Evolutionary conservation across 495 filamentous ascomycete genomes (phyloP).

Genomic region (Lichina pygmaea): DNA sequence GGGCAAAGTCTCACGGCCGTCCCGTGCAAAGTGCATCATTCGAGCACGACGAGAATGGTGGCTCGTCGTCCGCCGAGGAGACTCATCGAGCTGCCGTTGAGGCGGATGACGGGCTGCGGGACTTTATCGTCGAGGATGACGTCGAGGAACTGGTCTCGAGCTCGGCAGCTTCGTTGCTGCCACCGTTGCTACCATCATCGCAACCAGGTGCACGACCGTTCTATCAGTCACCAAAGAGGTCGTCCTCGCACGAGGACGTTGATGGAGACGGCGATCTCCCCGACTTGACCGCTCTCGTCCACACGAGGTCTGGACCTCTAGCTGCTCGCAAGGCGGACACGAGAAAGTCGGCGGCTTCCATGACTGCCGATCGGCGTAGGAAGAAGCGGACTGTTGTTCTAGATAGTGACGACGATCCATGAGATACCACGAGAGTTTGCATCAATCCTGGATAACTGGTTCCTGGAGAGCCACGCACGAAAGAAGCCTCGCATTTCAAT

Average conservation of each 20-base stretch:
- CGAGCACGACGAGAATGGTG: too few relatives aligned
- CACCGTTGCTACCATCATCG: neutral
- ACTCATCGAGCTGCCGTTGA: neutral
- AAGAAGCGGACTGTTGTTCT: neutral
- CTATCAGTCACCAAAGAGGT: neutral
- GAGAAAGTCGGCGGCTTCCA: too few relatives aligned
- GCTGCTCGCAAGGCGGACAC: neutral
- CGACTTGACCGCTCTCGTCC: constrained; percentile 7
- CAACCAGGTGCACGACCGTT: neutral
- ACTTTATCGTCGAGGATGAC: constrained; percentile 4
- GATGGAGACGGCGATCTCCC: constrained; percentile 10
- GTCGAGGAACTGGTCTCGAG: neutral
- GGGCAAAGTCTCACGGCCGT: neutral
- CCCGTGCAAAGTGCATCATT: neutral
- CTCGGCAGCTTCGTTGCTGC: constrained; percentile 1
- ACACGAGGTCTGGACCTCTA: neutral
- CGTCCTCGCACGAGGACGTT: neutral
- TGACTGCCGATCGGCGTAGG: neutral
- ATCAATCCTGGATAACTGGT: neutral
- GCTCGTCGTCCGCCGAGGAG: neutral
- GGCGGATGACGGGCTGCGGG: constrained; percentile 1
- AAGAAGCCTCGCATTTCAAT: neutral
- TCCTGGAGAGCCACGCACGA: neutral
- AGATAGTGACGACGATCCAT: constrained; percentile 1
- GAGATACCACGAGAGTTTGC: neutral